A percentile compares a stretch with the other conserved stretches of the same genome.
phyloP scores from a whole-genome alignment of 1,284 basidiomycete species.

The Bjerkandera adusta region DNA sequence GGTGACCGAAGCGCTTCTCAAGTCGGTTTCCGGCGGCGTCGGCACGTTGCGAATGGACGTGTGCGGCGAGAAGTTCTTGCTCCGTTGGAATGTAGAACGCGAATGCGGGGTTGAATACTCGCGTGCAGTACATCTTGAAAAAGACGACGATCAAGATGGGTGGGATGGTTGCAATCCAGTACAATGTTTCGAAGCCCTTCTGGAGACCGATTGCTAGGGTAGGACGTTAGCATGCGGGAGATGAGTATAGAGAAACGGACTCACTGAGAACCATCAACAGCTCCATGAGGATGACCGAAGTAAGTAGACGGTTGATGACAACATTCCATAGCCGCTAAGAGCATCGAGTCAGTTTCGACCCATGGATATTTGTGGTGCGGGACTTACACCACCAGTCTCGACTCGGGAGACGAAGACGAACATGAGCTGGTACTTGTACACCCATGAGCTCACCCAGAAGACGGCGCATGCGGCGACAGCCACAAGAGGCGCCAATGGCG shows the following conservation, averaged over 20 bases:
- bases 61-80: slow-evolving; percentile 66
- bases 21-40: slow-evolving; percentile 71
- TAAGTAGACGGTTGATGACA: slow-evolving; percentile 81
- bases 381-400: slow-evolving; percentile 85
- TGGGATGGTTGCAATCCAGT: slow-evolving; percentile 73
- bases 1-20: slow-evolving; percentile 84
- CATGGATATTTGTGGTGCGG: too few species aligned
- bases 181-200: slow-evolving; percentile 67
- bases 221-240: slow-evolving; percentile 15
- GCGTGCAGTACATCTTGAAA: slow-evolving; percentile 84
- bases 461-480: slow-evolving; percentile 73
- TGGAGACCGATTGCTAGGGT: slow-evolving; percentile 80
- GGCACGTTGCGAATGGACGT: slow-evolving; percentile 67
- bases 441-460: slow-evolving; percentile 81
- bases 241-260: slow-evolving; percentile 28
- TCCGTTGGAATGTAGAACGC: slow-evolving; percentile 75
- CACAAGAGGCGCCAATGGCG: slow-evolving; percentile 89
- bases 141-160: slow-evolving; percentile 72
- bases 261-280: slow-evolving; percentile 82
- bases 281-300: slow-evolving; percentile 80
- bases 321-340: slow-evolving; percentile 88
- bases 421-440: slow-evolving; percentile 93
- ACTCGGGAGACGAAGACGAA: slow-evolving; percentile 87
- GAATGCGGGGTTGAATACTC: slow-evolving; percentile 70
- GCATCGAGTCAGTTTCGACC: slow-evolving; percentile 12